Conservation (phyloP, 345 rosid species). For the Turritis glabra region DNA sequence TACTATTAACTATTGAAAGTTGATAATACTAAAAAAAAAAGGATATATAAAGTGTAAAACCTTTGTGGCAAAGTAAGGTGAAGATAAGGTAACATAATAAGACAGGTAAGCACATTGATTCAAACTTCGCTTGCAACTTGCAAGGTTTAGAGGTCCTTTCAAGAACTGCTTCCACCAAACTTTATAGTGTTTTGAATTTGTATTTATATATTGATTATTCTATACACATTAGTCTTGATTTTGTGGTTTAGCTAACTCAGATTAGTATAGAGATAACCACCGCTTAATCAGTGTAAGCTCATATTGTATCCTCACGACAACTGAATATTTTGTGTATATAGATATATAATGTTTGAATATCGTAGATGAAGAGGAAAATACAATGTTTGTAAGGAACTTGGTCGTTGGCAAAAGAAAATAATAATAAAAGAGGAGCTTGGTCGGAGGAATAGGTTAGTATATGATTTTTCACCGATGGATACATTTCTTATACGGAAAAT, state of each 20-base stretch:
- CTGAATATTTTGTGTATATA: neutral
- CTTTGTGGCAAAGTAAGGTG: constrained; percentile 35
- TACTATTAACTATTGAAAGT: neutral
- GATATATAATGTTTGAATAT: neutral
- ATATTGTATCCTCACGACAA: neutral
- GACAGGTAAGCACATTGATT: constrained; percentile 29
- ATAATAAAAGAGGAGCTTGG: neutral
- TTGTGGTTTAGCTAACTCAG: constrained; percentile 34
- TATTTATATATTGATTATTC: constrained; percentile 7
- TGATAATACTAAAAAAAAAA: neutral
- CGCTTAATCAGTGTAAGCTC: neutral
- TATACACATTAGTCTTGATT: constrained; percentile 17
- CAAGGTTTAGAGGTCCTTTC: constrained; percentile 38
- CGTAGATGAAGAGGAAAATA: constrained; percentile 1
- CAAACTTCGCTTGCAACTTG: constrained; percentile 13
- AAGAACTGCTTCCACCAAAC: constrained; percentile 40
- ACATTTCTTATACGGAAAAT: neutral
- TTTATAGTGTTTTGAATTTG: constrained; percentile 5
- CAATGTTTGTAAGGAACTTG: neutral
- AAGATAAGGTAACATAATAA: constrained; percentile 31
- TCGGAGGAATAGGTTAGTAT: neutral
- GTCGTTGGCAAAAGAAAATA: neutral
- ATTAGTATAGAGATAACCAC: constrained; percentile 22
- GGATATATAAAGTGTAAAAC: constrained; percentile 2
- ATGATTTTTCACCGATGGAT: neutral